phyloP scores from a whole-genome alignment of 2,329 filamentous ascomycete genomes.

The Stachybotrys chartarum region DNA sequence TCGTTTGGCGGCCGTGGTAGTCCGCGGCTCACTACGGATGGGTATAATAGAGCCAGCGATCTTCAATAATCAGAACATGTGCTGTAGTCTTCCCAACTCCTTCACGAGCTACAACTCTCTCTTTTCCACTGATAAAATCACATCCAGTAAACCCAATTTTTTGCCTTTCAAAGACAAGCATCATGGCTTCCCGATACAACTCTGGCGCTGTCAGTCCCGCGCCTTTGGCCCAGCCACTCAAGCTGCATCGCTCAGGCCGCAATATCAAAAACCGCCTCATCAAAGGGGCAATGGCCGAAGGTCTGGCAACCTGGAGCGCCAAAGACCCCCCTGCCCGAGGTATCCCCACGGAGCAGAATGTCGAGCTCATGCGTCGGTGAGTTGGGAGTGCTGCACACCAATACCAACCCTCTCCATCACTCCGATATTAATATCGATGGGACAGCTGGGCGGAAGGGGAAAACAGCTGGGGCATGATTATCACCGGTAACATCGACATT shows the following conservation, averaged over 20 bases:
- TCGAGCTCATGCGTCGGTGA: slow-evolving; percentile 45
- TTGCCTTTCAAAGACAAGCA: too few relatives aligned
- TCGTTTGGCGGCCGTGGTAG: too few relatives aligned
- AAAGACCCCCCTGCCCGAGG: slow-evolving; percentile 38
- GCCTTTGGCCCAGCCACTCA: slow-evolving; percentile 34
- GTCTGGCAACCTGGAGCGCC: slow-evolving; percentile 50
- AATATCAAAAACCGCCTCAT: slow-evolving; percentile 54
- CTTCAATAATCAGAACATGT: too few relatives aligned
- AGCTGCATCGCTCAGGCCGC: slow-evolving; percentile 39
- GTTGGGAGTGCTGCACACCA: neutral
- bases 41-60: too few relatives aligned
- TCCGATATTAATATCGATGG: neutral
- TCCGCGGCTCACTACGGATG: too few relatives aligned
- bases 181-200: slow-evolving; percentile 11
- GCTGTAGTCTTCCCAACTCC: too few relatives aligned
- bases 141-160: too few relatives aligned
- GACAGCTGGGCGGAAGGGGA: slow-evolving; percentile 45
- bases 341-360: slow-evolving; percentile 22
- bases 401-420: neutral
- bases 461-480: slow-evolving; percentile 39
- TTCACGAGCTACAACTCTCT: too few relatives aligned
- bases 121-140: too few relatives aligned
- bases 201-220: slow-evolving; percentile 9
- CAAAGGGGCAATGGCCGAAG: slow-evolving; percentile 59
- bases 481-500: slow-evolving; percentile 57